A percentile compares a stretch with the other conserved stretches of the same genome.
These are phyloP conservation scores for Linnemannia zychae DNA, from an alignment of 192 early-diverging fungal species.

Conservation along the genomic window DNA sequence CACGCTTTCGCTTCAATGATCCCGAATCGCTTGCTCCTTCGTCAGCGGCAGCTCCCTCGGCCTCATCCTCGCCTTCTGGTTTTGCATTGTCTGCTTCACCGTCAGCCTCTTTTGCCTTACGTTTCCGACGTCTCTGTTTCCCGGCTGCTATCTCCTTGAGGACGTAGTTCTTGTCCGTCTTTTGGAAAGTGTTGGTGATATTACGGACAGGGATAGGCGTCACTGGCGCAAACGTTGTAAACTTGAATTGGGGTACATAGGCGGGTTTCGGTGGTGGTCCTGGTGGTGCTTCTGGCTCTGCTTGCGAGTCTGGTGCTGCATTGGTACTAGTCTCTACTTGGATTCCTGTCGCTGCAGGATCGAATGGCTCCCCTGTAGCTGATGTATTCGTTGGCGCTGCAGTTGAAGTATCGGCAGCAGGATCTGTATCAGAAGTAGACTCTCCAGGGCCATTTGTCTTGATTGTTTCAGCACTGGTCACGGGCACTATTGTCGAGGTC, in stretches of 20 bases:
- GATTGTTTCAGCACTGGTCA: background rate
- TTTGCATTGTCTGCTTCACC: constrained; percentile 37
- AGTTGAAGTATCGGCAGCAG: background rate
- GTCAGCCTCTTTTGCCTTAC: constrained; percentile 29
- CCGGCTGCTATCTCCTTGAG: constrained; percentile 41
- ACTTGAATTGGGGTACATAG: constrained; percentile 63
- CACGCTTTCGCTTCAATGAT: constrained; percentile 56
- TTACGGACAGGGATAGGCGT: constrained; percentile 64
- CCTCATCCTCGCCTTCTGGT: constrained; percentile 6
- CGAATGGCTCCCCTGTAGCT: background rate
- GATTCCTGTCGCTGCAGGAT: background rate
- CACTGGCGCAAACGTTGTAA: constrained; percentile 65
- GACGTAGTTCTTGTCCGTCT: constrained; percentile 62
- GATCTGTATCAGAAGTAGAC: background rate
- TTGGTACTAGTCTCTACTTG: background rate
- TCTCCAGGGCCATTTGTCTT: background rate
- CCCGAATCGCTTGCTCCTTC: background rate
- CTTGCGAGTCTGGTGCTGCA: background rate
- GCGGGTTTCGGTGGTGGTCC: background rate
- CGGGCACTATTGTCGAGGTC: no score
- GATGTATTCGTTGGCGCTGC: background rate
- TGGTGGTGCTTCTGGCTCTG: background rate
- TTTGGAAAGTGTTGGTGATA: constrained; percentile 61
- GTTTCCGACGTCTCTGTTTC: constrained; percentile 26
- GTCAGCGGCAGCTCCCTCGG: background rate